Evolutionary conservation across 2,329 filamentous ascomycete species (phyloP).

Genomic region (Aspergillus novoparasiticus): DNA sequence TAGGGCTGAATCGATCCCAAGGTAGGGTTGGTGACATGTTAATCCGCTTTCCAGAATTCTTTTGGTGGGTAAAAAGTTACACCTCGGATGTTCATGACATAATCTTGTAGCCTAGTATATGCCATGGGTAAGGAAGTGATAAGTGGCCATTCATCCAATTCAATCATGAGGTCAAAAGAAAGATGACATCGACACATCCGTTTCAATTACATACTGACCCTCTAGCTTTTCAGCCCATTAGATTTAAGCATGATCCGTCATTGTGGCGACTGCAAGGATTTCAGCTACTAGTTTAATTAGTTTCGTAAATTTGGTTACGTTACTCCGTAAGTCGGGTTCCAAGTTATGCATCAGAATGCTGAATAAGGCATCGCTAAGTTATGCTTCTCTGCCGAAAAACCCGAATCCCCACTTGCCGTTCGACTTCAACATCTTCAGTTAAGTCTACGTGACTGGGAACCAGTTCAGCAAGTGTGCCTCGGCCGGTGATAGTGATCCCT

Average conservation of each 20-base stretch:
- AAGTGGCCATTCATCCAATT: not conserved
- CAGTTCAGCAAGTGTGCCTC: not conserved
- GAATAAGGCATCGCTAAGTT: slow-evolving; percentile 1
- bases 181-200: not conserved
- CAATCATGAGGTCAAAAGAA: not conserved
- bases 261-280: not conserved
- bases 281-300: not conserved
- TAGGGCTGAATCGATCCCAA: slow-evolving; percentile 13
- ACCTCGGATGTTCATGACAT: not conserved
- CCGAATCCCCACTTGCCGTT: not conserved
- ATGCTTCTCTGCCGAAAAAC: not conserved
- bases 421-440: not conserved
- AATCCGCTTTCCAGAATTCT: not conserved
- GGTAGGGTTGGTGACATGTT: slow-evolving; percentile 1
- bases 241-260: not conserved
- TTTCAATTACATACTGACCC: not conserved
- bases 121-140: no score
- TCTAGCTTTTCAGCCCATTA: not conserved
- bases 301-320: not conserved
- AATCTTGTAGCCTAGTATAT: not conserved
- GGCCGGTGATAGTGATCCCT: not conserved
- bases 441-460: not conserved
- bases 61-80: not conserved
- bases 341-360: not conserved
- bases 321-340: not conserved